Conservation (phyloP, 1,139 yeast species). For the Yamadazyma trypodendri region DNA sequence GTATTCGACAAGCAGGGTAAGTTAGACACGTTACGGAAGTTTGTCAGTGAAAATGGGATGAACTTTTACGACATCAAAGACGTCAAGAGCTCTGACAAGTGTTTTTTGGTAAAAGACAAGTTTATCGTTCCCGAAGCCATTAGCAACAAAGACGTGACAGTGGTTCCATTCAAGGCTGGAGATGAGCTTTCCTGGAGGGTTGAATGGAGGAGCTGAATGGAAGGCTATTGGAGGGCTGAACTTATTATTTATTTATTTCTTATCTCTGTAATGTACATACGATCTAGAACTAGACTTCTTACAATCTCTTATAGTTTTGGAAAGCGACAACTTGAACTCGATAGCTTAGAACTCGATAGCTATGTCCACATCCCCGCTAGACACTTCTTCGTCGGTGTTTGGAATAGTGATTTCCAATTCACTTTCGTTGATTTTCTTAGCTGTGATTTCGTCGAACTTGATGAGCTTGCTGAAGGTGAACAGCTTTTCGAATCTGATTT, state of each 20-base stretch:
- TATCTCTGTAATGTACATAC: conserved; percentile 2
- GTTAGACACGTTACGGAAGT: conserved; percentile 63
- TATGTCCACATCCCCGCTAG: conserved; percentile 17
- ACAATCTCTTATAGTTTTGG: too few relatives aligned
- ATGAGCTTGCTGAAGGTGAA: conserved; percentile 44
- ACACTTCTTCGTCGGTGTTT: conserved; percentile 28
- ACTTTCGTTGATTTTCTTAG: conserved; percentile 36
- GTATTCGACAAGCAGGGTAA: conserved; percentile 69
- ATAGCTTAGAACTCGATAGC: conserved; percentile 12
- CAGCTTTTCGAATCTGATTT: conserved; percentile 45
- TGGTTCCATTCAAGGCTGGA: conserved; percentile 92
- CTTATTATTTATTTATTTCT: background rate
- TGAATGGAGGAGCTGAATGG: conserved; percentile 55
- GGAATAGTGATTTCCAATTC: conserved; percentile 48
- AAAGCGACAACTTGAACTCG: too few relatives aligned
- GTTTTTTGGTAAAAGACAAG: conserved; percentile 50
- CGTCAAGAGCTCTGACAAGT: conserved; percentile 44
- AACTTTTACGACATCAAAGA: conserved; percentile 61
- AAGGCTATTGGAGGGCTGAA: too few relatives aligned
- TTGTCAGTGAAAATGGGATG: conserved; percentile 75
- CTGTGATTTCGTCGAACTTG: conserved; percentile 39
- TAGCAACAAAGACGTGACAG: conserved; percentile 46
- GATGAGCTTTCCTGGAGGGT: conserved; percentile 70
- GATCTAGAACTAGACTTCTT: background rate
- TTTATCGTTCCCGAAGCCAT: conserved; percentile 61